Percentiles rank a stretch among this genome's conserved stretches.
Conservation (phyloP, 345 rosid species). For the Barbarea vulgaris region DNA sequence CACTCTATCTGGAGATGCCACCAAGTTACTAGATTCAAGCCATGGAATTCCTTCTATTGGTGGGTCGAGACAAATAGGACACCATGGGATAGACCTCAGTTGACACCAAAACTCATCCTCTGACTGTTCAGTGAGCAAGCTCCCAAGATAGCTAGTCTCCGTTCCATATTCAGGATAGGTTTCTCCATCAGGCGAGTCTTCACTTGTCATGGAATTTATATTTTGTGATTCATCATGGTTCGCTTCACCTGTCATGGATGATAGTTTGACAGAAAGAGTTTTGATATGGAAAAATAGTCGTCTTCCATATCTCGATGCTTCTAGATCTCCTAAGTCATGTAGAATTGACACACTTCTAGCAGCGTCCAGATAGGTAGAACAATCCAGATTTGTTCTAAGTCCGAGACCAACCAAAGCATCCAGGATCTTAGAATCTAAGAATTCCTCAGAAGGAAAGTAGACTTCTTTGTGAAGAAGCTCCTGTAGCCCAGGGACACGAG, state of each 20-base stretch:
- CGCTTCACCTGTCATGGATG: slow-evolving; percentile 45
- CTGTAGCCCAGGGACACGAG: slow-evolving; percentile 68
- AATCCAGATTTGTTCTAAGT: slow-evolving; percentile 65
- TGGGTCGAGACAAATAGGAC: slow-evolving; percentile 75
- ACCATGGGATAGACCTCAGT: slow-evolving; percentile 75
- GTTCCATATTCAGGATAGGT: slow-evolving; percentile 42
- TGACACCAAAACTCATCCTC: slow-evolving; percentile 93
- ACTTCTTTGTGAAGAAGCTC: slow-evolving; percentile 68
- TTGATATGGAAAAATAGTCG: slow-evolving; percentile 61
- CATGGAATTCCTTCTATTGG: slow-evolving; percentile 83
- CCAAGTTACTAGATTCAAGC: slow-evolving; percentile 60
- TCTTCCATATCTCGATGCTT: slow-evolving; percentile 59
- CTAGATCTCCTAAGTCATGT: slow-evolving; percentile 59
- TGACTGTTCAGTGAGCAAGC: slow-evolving; percentile 53
- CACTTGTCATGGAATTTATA: slow-evolving; percentile 32
- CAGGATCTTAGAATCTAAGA: slow-evolving; percentile 69
- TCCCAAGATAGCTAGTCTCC: slow-evolving; percentile 50
- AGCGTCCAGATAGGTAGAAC: slow-evolving; percentile 73
- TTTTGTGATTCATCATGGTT: slow-evolving; percentile 42
- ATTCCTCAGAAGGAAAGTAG: slow-evolving; percentile 79
- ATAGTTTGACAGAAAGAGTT: slow-evolving; percentile 61
- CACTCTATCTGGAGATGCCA: slow-evolving; percentile 71
- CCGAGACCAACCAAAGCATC: slow-evolving; percentile 76
- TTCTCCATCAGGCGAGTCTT: slow-evolving; percentile 42
- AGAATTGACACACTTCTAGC: slow-evolving; percentile 73